Conservation (phyloP, 345 rosid genomes). For the Camelina sativa region DNA sequence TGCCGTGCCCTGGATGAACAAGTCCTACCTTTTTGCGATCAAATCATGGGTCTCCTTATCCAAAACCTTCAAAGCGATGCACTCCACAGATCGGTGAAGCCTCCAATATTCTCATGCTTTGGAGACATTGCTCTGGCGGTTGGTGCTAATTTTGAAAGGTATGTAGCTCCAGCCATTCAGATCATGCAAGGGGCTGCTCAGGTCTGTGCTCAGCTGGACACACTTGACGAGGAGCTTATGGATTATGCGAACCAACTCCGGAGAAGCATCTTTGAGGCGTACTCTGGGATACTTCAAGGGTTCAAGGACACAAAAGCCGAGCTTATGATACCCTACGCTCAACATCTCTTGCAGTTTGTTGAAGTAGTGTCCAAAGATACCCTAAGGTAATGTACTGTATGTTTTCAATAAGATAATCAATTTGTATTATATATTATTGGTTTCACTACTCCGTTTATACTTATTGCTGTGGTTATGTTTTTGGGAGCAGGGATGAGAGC, state of each 20-base stretch:
- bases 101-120: slow-evolving; percentile 89
- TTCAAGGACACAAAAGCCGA: slow-evolving; percentile 79
- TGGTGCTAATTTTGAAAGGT: slow-evolving; percentile 77
- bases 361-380: slow-evolving; percentile 74
- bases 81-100: slow-evolving; percentile 89
- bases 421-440: background rate
- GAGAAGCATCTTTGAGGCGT: slow-evolving; percentile 90
- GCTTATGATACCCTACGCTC: slow-evolving; percentile 81
- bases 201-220: slow-evolving; percentile 71
- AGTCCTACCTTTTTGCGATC: slow-evolving; percentile 83
- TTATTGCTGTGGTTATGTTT: slow-evolving; percentile 4
- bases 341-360: slow-evolving; percentile 79
- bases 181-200: slow-evolving; percentile 91
- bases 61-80: slow-evolving; percentile 70
- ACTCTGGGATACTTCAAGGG: slow-evolving; percentile 93
- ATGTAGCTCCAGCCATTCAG: slow-evolving; percentile 59
- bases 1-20: slow-evolving; percentile 85
- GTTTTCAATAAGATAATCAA: background rate
- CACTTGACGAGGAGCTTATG: slow-evolving; percentile 75
- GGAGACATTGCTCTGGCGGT: slow-evolving; percentile 95
- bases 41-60: slow-evolving; percentile 77
- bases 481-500: slow-evolving; percentile 67
- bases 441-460: background rate
- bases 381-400: slow-evolving; percentile 50
- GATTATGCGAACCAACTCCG: slow-evolving; percentile 86